These are phyloP conservation scores for Phallus indusiatus DNA, from an alignment of 768 basidiomycete genomes.

Conservation along the genomic window DNA sequence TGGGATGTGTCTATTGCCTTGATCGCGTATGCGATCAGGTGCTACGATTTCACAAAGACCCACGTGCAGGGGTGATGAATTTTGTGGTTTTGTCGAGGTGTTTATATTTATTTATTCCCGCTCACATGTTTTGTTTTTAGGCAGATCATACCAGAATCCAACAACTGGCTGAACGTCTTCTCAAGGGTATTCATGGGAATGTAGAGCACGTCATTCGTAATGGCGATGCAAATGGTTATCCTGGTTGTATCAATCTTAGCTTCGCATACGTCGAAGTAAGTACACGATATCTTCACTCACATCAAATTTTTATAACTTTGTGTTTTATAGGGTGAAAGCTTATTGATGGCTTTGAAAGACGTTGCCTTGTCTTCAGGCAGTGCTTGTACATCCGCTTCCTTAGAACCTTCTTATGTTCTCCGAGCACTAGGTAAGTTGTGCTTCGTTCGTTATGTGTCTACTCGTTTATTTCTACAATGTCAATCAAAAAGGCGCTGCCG, in stretches of 20 bases:
- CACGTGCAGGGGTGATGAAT: slow-evolving; percentile 93
- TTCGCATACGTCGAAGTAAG: slow-evolving; percentile 82
- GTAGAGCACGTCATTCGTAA: slow-evolving; percentile 92
- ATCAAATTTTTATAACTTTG: background rate
- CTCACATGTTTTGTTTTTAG: slow-evolving; percentile 29
- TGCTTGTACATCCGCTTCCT: slow-evolving; percentile 96
- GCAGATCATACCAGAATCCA: slow-evolving; percentile 71
- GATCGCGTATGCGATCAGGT: slow-evolving; percentile 10
- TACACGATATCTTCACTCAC: background rate
- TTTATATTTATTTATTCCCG: background rate
- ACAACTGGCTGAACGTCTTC: slow-evolving; percentile 68
- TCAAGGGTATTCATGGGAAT: slow-evolving; percentile 68
- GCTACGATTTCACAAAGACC: slow-evolving; percentile 53
- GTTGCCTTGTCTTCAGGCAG: slow-evolving; percentile 94
- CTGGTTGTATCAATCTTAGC: slow-evolving; percentile 92
- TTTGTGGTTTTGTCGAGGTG: slow-evolving; percentile 7
- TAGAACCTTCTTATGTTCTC: slow-evolving; percentile 97
- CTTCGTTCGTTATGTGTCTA: background rate
- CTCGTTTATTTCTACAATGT: background rate
- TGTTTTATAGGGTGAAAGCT: slow-evolving; percentile 64
- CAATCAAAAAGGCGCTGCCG: slow-evolving; percentile 67
- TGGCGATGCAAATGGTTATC: slow-evolving; percentile 85
- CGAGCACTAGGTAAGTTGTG: slow-evolving; percentile 68
- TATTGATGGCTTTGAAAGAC: slow-evolving; percentile 98
- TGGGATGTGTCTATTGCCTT: slow-evolving; percentile 23